phyloP scores from a whole-genome alignment of 1,284 basidiomycete genomes.

The Acaromyces ingoldii region DNA sequence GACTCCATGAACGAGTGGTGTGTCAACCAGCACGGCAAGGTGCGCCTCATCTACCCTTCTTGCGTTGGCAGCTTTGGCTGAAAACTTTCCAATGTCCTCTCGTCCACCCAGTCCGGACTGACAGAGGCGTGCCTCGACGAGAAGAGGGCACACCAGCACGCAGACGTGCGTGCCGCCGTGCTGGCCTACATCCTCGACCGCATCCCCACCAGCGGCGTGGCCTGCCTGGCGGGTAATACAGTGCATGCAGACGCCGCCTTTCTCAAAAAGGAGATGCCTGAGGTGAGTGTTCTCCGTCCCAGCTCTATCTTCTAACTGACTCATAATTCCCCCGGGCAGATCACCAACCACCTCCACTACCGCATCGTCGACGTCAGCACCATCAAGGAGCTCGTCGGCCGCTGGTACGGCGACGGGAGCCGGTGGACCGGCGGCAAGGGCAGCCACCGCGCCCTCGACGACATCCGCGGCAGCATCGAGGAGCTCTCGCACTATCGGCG shows the following conservation, averaged over 20 bases:
- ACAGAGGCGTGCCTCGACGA: slow-evolving; percentile 22
- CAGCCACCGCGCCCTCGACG: slow-evolving; percentile 61
- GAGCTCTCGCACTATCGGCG: slow-evolving; percentile 6
- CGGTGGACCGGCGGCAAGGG: slow-evolving; percentile 40
- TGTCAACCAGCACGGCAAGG: slow-evolving; percentile 6
- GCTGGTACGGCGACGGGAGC: slow-evolving; percentile 64
- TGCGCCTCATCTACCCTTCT: no score
- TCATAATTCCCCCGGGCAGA: slow-evolving; percentile 13
- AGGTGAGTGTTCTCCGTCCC: slow-evolving; percentile 45
- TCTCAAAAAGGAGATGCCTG: slow-evolving; percentile 69
- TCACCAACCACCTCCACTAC: slow-evolving; percentile 54
- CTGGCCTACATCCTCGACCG: slow-evolving; percentile 55
- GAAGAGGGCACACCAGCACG: slow-evolving; percentile 42
- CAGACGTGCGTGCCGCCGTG: slow-evolving; percentile 51
- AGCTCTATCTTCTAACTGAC: neutral
- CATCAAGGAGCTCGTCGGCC: slow-evolving; percentile 73
- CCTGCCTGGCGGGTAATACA: slow-evolving; percentile 71
- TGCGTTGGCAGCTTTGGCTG: no score
- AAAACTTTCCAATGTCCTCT: no score
- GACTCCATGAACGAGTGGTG: slow-evolving; percentile 54
- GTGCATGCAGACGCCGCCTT: slow-evolving; percentile 73
- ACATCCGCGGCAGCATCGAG: slow-evolving; percentile 68
- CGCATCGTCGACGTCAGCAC: slow-evolving; percentile 57
- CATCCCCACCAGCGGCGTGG: slow-evolving; percentile 56
- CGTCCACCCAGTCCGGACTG: slow-evolving; percentile 20